Base-by-base conservation (phyloP, 768 basidiomycete species). In the Tubosaeta sp. region DNA sequence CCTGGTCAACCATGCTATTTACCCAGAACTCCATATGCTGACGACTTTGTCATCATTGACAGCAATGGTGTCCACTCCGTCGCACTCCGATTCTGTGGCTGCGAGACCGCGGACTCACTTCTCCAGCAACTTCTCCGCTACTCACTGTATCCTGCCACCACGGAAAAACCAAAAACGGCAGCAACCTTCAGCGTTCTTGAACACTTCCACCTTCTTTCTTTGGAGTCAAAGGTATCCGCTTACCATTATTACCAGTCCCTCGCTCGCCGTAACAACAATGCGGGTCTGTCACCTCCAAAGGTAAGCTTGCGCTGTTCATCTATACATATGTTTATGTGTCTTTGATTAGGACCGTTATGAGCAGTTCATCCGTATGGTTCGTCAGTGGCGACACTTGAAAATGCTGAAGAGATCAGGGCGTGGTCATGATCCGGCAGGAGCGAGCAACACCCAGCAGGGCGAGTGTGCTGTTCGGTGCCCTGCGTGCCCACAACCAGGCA, bases 351-450 rank as follows among this genome's bases (percentile, higher is more conserved):
- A 45, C 14, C 16, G 13, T 1, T 53, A 48, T 25, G 21, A 22
- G 1, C 14, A 24, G 21, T 53, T 53, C 1, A 6, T 53, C 13
- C 6, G 22, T 0, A 44, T 53, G 12, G 31, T 29, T 1, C 32
- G 4, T 27, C 31, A 53, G 7, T 49, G 38, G 43, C 19, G 19
- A 7, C 48, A 49, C 25, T 9, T 53, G 5, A 53, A 49, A 11
- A n/a, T 35, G 21, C 19, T 50, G 3, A 50, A 50, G 16, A 4
- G 5, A 1, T 16, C 12, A 6, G 54, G 54, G 1, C 16, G 22
- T 0, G 24, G 49, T 0, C 53, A 55, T 8, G 10, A 21, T 39
- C 27, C 27, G 0, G 3, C 9, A 1, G 30, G 43, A 0, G 3
- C 30, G 3, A 12, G 13, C 1, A 7, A 1, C 6, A 45, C 21